These are phyloP conservation scores for Monosporozyma aerobia DNA, from an alignment of 805 yeast species.

Conservation along the genomic window DNA sequence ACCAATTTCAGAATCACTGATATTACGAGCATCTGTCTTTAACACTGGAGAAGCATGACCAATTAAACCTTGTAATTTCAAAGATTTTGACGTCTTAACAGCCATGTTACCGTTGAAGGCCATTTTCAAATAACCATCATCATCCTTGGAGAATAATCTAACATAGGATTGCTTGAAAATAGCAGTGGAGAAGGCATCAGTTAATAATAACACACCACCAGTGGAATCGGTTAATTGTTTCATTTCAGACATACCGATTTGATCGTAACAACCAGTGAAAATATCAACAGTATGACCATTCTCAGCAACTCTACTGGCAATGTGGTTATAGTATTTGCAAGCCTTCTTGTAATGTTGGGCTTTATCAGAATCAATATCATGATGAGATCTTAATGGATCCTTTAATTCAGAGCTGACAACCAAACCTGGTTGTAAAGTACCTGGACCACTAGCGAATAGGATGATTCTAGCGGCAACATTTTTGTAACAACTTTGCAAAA, in stretches of 20 bases:
- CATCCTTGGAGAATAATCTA: slow-evolving; percentile 80
- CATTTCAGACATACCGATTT: slow-evolving; percentile 92
- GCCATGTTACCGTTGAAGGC: slow-evolving; percentile 86
- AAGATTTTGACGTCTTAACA: slow-evolving; percentile 76
- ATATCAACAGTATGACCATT: slow-evolving; percentile 79
- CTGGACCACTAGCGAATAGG: slow-evolving; percentile 89
- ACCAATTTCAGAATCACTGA: slow-evolving; percentile 90
- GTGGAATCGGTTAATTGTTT: slow-evolving; percentile 73
- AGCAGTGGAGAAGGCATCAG: slow-evolving; percentile 91
- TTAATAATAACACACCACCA: slow-evolving; percentile 80
- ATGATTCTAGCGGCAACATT: slow-evolving; percentile 84
- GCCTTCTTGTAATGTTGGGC: slow-evolving; percentile 87
- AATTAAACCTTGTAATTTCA: slow-evolving; percentile 84
- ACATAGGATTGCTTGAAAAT: slow-evolving; percentile 88
- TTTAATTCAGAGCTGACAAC: slow-evolving; percentile 85
- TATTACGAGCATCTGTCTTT: slow-evolving; percentile 55
- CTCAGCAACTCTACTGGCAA: slow-evolving; percentile 62
- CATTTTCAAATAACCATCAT: slow-evolving; percentile 75
- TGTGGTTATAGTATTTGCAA: slow-evolving; percentile 63
- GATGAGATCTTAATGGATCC: slow-evolving; percentile 96
- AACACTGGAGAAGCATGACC: slow-evolving; percentile 81
- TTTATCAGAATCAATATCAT: slow-evolving; percentile 84
- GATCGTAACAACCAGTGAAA: slow-evolving; percentile 94
- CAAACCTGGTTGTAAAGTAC: slow-evolving; percentile 90
- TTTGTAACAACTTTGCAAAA: slow-evolving; percentile 74